These are phyloP conservation scores for Diversispora eburnea DNA, from an alignment of 192 early-diverging fungal genomes.

Conservation along the genomic window DNA sequence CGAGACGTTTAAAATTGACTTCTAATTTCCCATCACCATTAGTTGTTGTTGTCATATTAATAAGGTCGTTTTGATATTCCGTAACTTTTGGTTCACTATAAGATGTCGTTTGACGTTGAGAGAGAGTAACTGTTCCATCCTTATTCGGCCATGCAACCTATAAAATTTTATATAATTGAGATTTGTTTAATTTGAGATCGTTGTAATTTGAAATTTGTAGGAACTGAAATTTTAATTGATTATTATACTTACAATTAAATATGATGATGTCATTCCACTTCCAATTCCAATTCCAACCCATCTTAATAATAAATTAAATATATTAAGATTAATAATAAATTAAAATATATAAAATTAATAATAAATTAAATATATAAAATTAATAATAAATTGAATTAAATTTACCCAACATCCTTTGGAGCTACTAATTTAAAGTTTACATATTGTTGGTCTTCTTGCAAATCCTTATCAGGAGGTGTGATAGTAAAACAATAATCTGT, in stretches of 20 bases:
- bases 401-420: not conserved
- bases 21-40: not conserved
- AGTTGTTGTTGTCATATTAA: not conserved
- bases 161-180: not conserved
- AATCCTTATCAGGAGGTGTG: not conserved
- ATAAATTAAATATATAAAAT: not conserved
- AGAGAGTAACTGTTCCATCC: not conserved
- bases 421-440: slow-evolving; percentile 3
- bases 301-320: not conserved
- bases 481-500: not conserved
- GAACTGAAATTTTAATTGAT: not conserved
- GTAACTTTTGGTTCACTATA: not conserved
- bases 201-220: no score
- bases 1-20: not conserved
- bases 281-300: slow-evolving; percentile 15
- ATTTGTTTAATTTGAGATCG: not conserved
- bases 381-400: not conserved
- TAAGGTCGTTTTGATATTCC: slow-evolving; percentile 8
- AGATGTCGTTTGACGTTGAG: not conserved
- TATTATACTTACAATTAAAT: slow-evolving; percentile 9
- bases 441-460: not conserved
- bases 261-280: not conserved
- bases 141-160: slow-evolving; percentile 17
- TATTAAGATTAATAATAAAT: not conserved
- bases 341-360: not conserved